These are phyloP conservation scores for Rhodotorula sp. DNA, from an alignment of 1,284 basidiomycete species.

Conservation along the genomic window DNA sequence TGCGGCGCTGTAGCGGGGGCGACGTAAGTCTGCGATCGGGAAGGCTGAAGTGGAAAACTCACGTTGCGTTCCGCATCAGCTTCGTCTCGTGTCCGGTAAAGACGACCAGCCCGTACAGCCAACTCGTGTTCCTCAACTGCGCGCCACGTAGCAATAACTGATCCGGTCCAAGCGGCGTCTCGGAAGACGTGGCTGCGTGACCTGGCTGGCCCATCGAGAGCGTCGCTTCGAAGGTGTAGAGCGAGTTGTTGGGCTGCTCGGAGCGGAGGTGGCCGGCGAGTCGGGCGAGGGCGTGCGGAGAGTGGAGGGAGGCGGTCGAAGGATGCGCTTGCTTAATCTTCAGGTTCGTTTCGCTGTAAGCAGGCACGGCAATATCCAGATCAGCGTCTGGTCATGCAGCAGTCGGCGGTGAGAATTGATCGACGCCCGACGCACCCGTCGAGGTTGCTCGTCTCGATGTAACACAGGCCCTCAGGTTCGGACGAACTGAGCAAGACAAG, in stretches of 20 bases:
- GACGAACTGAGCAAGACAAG: slow-evolving; percentile 82
- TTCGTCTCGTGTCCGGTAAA: slow-evolving; percentile 99
- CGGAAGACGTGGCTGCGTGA: slow-evolving; percentile 50
- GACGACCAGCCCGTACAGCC: slow-evolving; percentile 90
- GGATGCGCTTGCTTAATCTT: slow-evolving; percentile 97
- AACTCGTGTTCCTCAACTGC: slow-evolving; percentile 92
- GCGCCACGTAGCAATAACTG: slow-evolving; percentile 92
- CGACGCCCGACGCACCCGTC: slow-evolving; percentile 69
- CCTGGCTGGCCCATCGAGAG: slow-evolving; percentile 47
- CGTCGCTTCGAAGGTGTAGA: slow-evolving; percentile 89
- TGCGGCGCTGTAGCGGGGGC: slow-evolving; percentile 61
- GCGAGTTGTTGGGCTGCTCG: slow-evolving; percentile 94
- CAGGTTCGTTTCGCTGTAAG: slow-evolving; percentile 84
- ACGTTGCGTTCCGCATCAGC: slow-evolving; percentile 91
- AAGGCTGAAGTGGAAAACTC: slow-evolving; percentile 48
- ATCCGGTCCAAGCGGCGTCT: slow-evolving; percentile 88
- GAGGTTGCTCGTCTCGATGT: slow-evolving; percentile 95
- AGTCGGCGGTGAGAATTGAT: slow-evolving; percentile 10
- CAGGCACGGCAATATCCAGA: too few species aligned
- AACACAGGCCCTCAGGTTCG: slow-evolving; percentile 95
- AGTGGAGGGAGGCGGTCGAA: slow-evolving; percentile 72
- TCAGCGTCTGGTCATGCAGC: neutral
- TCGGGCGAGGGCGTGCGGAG: slow-evolving; percentile 68
- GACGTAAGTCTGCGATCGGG: neutral
- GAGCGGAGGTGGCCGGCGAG: slow-evolving; percentile 82